Evolutionary conservation across 768 basidiomycete genomes (phyloP), one percentile per base, ranked within the genome.

Genomic region (Neoboletus subvelutipes): DNA sequence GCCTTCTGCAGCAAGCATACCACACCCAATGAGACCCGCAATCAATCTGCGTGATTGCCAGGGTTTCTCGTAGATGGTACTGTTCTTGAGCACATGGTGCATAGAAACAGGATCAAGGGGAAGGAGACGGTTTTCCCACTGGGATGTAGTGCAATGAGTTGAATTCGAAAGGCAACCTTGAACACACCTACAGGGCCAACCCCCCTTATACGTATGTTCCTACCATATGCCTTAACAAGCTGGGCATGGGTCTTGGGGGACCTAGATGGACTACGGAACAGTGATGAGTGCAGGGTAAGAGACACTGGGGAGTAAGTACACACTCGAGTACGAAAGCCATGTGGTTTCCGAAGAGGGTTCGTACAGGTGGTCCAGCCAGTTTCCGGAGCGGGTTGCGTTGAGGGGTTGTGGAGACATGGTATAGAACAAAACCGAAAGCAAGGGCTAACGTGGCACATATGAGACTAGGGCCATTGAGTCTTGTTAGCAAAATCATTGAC

Each of bases 81-180:
- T 78, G 55, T 92, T 82, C 64, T 87, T 86, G 49, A 94, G 75
- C 39, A 96, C 80, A 65, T 95, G 85, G 12, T 79, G 71, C 33
- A 95, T 68, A 0, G 93, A 87, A 24, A 81, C 69, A 5, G 92
- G 90, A 67, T 96, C 94, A 42, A 92, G 77, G 1, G 92, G 90
- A 53, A 92, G 76, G 1, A 96, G 81, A 36, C 94, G 85, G 41
- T 84, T 79, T 57, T 89, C 90, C 83, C 86, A 89, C 90, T 92
- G 55, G 37, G 28, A 40, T 47, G 28, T 20, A 5, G 26, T 18
- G 34, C 26, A 1, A 31, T 69, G 52, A 69, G 65, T 50, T 18
- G 29, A 26, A 46, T 53, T 34, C 52, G 6, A 39, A n/a, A 39
- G 42, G 29, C 22, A 28, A 6, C 29, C 26, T 50, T 11, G 45